Evolutionary conservation across 345 rosid genomes (phyloP).

Genomic region (Arabis hirsuta): DNA sequence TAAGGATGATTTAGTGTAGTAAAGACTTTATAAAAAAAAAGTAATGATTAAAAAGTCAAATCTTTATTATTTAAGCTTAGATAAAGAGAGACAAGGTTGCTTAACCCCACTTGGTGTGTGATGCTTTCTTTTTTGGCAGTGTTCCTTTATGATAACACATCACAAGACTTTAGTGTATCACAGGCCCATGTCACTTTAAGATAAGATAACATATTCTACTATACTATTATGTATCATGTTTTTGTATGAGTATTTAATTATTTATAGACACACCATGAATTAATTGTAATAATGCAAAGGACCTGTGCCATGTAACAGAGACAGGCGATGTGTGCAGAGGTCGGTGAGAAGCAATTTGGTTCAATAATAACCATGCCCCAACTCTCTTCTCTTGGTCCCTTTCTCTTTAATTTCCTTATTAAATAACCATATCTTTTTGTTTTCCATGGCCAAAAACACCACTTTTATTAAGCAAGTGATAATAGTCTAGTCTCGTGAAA

Average conservation of each 20-base stretch:
- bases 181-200: slow-evolving; percentile 44
- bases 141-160: slow-evolving; percentile 49
- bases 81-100: slow-evolving; percentile 36
- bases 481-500: too few species aligned
- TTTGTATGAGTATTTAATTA: slow-evolving; percentile 15
- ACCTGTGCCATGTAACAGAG: slow-evolving; percentile 37
- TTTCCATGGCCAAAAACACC: too few species aligned
- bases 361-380: slow-evolving; percentile 17
- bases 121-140: slow-evolving; percentile 41
- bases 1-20: slow-evolving; percentile 33
- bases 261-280: slow-evolving; percentile 41
- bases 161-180: slow-evolving; percentile 36
- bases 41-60: slow-evolving; percentile 37
- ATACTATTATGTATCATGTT: slow-evolving; percentile 22
- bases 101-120: slow-evolving; percentile 40
- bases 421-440: background rate
- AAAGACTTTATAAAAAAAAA: background rate
- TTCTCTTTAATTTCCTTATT: slow-evolving; percentile 13
- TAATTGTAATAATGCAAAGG: slow-evolving; percentile 29
- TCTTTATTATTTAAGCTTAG: background rate
- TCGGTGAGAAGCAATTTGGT: slow-evolving; percentile 37
- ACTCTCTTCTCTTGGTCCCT: slow-evolving; percentile 40
- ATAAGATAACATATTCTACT: slow-evolving; percentile 44
- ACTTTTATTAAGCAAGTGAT: too few species aligned
- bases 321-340: slow-evolving; percentile 40